Evolutionary conservation across 306 rosid species (phyloP), one percentile per base, ranked within the genome.

Genomic region (Rosa persica): DNA sequence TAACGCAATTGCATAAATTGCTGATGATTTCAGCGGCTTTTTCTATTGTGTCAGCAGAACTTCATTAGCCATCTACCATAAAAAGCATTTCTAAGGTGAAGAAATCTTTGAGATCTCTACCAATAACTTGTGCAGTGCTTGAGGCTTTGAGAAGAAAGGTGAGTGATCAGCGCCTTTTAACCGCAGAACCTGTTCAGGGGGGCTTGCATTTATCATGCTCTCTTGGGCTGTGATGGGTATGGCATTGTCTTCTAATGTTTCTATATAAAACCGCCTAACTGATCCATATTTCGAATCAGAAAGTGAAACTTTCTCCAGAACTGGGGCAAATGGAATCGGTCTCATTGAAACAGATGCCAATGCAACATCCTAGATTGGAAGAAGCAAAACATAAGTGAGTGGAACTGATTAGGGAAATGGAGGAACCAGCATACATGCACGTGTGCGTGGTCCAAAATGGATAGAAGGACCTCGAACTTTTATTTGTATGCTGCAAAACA

Each of bases 121-220:
- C 82, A 96, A 76, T 46, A 96, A 82, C 86, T 91, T 96, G 90
- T 96, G 97, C 54, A 96, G 81, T 61, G 99, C 98, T 87, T 96
- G 99, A 80, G 98, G 98, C 84, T 89, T 96, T 44, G 99, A 96
- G 90, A 96, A 96, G 76, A 96, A 93, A 0, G 99, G 99, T 1
- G 98, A 89, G 83, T 96, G 99, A 83, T 96, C 98, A 2, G 98
- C 96, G 6, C 94, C 93, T 80, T 96, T 96, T 61, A 96, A 64
- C 52, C 83, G 81, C 75, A 93, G 87, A 65, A 96, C 93, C 73
- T 84, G 85, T 61, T 96, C 94, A 0, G 98, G 96, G 22, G 93
- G 90, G 80, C 88, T 90, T 38, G 83, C 87, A 13, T 90, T 88
- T 77, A 91, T 88, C 96, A 96, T 96, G 81, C 76, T 80, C 76